These are phyloP conservation scores for Coleophoma crateriformis DNA, from an alignment of 2,329 filamentous ascomycete genomes.

Conservation along the genomic window DNA sequence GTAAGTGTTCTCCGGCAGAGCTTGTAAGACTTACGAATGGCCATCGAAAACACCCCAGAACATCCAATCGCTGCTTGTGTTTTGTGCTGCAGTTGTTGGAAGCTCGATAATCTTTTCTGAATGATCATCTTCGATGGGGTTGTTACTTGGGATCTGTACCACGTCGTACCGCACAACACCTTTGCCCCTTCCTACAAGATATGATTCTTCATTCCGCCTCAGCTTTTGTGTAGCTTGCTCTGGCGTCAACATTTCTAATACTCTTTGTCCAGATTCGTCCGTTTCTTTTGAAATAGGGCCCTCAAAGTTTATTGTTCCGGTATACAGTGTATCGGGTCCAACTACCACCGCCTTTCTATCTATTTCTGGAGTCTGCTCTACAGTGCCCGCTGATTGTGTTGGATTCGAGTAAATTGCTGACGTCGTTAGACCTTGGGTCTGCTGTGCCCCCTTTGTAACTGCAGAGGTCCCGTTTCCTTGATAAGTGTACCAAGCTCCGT, in stretches of 20 bases:
- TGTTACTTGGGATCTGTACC: slow-evolving; percentile 91
- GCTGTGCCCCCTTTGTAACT: slow-evolving; percentile 6
- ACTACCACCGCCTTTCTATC: slow-evolving; percentile 75
- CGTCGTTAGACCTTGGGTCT: slow-evolving; percentile 22
- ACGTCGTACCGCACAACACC: slow-evolving; percentile 94
- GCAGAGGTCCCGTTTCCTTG: slow-evolving; percentile 30
- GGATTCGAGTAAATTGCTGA: slow-evolving; percentile 15
- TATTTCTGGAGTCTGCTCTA: slow-evolving; percentile 28
- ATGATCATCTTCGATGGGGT: slow-evolving; percentile 97
- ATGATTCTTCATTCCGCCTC: slow-evolving; percentile 85
- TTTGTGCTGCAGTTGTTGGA: slow-evolving; percentile 39
- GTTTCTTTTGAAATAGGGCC: slow-evolving; percentile 84
- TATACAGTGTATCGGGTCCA: slow-evolving; percentile 84
- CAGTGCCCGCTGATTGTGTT: slow-evolving; percentile 2
- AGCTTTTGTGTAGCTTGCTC: slow-evolving; percentile 91
- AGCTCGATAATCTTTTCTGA: slow-evolving; percentile 97
- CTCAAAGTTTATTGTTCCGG: slow-evolving; percentile 78
- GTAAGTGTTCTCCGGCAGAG: too few relatives aligned
- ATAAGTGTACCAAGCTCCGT: slow-evolving; percentile 73
- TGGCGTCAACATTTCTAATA: slow-evolving; percentile 93
- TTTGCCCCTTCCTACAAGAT: slow-evolving; percentile 79
- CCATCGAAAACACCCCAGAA: slow-evolving; percentile 99
- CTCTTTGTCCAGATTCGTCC: slow-evolving; percentile 75
- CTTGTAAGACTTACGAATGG: slow-evolving; percentile 63
- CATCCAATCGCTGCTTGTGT: slow-evolving; percentile 84